These are phyloP conservation scores for Leptographium lundbergii DNA, from an alignment of 2,329 filamentous ascomycete genomes.

Conservation along the genomic window DNA sequence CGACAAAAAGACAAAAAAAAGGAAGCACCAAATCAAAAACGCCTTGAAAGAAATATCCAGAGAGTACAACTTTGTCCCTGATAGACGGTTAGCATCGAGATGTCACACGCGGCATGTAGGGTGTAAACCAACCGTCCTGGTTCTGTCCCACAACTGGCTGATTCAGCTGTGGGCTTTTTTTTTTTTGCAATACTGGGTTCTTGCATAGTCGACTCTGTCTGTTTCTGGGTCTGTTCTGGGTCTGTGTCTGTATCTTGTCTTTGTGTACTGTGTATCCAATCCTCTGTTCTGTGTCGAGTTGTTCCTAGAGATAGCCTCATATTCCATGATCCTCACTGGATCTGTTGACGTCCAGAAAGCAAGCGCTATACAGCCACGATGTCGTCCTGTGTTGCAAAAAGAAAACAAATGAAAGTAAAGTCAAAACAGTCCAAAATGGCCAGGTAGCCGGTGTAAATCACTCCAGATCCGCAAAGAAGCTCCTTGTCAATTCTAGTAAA, in stretches of 20 bases:
- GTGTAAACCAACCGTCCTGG: constrained; percentile 7
- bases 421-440: not conserved
- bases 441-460: not conserved
- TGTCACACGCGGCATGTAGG: not conserved
- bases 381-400: not conserved
- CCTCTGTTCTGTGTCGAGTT: not conserved
- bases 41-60: constrained; percentile 13
- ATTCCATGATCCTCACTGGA: not conserved
- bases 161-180: not conserved
- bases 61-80: constrained; percentile 47
- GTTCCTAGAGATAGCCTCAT: not conserved
- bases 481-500: not conserved
- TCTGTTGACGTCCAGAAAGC: not conserved
- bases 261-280: too few relatives aligned
- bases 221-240: too few relatives aligned
- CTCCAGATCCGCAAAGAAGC: not conserved
- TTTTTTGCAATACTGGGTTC: not conserved
- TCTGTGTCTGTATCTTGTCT: not conserved
- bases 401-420: not conserved
- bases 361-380: not conserved
- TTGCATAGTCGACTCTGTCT: not conserved
- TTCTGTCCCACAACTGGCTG: not conserved
- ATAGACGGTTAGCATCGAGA: constrained; percentile 12
- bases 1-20: not conserved
- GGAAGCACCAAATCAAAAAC: not conserved